These are phyloP conservation scores for Nakazawaea siamensis DNA, from an alignment of 805 yeast species.

Conservation along the genomic window DNA sequence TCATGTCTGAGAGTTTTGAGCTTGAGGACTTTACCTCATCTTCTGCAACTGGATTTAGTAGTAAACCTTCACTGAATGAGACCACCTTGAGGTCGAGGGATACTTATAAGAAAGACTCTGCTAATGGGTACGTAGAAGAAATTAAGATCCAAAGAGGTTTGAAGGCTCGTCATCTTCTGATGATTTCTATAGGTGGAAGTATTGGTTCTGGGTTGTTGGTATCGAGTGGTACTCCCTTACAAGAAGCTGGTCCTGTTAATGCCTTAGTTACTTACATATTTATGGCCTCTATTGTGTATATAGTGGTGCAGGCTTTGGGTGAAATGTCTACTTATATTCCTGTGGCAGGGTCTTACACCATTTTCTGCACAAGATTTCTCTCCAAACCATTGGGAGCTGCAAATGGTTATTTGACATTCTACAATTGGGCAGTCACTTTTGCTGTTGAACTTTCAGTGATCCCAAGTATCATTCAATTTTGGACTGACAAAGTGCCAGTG, in stretches of 20 bases:
- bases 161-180: constrained; percentile 43
- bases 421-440: constrained; percentile 43
- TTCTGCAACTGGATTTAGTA: constrained; percentile 2
- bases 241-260: constrained; percentile 62
- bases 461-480: constrained; percentile 42
- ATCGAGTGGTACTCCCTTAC: constrained; percentile 66
- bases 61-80: constrained; percentile 3
- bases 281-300: constrained; percentile 64
- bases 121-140: constrained; percentile 1
- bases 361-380: constrained; percentile 43
- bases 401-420: constrained; percentile 44
- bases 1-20: constrained; percentile 1
- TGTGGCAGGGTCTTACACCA: constrained; percentile 47
- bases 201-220: constrained; percentile 75
- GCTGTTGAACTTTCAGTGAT: constrained; percentile 55
- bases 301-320: constrained; percentile 52
- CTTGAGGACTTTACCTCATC: background rate
- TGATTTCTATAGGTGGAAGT: constrained; percentile 77
- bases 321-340: constrained; percentile 51
- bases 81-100: constrained; percentile 2
- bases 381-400: constrained; percentile 50
- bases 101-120: background rate
- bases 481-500: constrained; percentile 45
- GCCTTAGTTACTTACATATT: constrained; percentile 55
- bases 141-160: constrained; percentile 55